These are phyloP conservation scores for Panaeolus papilionaceus DNA, from an alignment of 768 basidiomycete genomes.

Conservation along the genomic window DNA sequence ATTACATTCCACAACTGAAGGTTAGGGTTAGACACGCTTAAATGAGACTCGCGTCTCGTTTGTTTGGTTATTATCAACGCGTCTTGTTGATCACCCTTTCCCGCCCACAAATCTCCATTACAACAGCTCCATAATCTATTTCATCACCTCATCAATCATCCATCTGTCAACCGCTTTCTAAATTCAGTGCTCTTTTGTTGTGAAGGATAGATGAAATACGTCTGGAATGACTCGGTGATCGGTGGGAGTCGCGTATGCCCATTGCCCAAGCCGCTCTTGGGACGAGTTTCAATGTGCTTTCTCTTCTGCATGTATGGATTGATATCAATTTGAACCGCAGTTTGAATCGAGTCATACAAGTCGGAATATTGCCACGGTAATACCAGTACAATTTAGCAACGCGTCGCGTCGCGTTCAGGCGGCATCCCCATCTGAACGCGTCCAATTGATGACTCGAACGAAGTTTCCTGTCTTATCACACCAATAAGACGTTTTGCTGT, in stretches of 20 bases:
- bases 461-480: too few species aligned
- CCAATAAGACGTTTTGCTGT: too few species aligned
- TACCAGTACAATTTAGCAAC: too few species aligned
- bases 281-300: too few species aligned
- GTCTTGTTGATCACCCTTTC: background rate
- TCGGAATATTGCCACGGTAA: too few species aligned
- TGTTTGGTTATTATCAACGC: slow-evolving; percentile 7
- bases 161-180: slow-evolving; percentile 6
- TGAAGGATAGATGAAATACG: background rate
- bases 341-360: background rate
- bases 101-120: background rate
- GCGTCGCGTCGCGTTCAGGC: too few species aligned
- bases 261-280: background rate
- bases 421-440: too few species aligned
- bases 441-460: too few species aligned
- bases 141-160: slow-evolving; percentile 3
- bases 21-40: slow-evolving; percentile 30
- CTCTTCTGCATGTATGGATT: too few species aligned
- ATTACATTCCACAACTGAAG: background rate
- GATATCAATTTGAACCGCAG: background rate
- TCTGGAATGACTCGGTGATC: background rate
- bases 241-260: background rate
- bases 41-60: slow-evolving; percentile 11
- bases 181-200: background rate
- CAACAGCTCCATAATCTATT: slow-evolving; percentile 1